A percentile compares a stretch with the other conserved stretches of the same genome.
These are phyloP conservation scores for Calonectria ilicicola DNA, from an alignment of 2,329 filamentous ascomycete genomes.

Conservation along the genomic window DNA sequence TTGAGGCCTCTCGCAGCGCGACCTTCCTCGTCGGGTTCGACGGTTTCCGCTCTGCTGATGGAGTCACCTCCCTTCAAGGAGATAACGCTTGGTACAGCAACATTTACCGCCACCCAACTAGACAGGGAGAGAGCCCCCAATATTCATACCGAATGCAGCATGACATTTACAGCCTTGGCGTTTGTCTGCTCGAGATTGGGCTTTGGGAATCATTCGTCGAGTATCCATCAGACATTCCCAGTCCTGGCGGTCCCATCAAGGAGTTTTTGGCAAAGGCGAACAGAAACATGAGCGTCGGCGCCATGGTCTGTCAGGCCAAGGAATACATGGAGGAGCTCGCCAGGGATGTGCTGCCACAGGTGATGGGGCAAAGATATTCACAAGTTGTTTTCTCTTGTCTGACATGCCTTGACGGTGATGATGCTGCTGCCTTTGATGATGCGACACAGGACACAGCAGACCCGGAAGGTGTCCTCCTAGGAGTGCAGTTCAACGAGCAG, in stretches of 20 bases:
- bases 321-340: conserved; percentile 10
- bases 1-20: not conserved
- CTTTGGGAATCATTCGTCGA: conserved; percentile 21
- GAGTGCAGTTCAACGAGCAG: conserved; percentile 2
- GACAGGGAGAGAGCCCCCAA: conserved; percentile 10
- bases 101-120: conserved; percentile 14
- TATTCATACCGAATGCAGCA: conserved; percentile 19
- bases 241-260: conserved; percentile 3
- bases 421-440: not conserved
- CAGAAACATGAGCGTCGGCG: not conserved
- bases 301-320: conserved; percentile 9
- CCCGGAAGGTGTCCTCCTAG: conserved; percentile 9
- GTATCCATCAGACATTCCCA: conserved; percentile 4
- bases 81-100: conserved; percentile 13
- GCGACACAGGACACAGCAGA: conserved; percentile 11
- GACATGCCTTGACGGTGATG: conserved; percentile 11
- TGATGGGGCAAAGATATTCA: conserved; percentile 11
- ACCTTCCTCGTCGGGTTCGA: conserved; percentile 14
- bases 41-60: conserved; percentile 13
- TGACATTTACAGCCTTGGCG: conserved; percentile 22
- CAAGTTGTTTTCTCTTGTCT: conserved; percentile 11
- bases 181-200: conserved; percentile 21
- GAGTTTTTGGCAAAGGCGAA: not conserved
- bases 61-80: conserved; percentile 1
- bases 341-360: not conserved